phyloP scores from a whole-genome alignment of 305 asterid genomes.

The Solanum hybrid region DNA sequence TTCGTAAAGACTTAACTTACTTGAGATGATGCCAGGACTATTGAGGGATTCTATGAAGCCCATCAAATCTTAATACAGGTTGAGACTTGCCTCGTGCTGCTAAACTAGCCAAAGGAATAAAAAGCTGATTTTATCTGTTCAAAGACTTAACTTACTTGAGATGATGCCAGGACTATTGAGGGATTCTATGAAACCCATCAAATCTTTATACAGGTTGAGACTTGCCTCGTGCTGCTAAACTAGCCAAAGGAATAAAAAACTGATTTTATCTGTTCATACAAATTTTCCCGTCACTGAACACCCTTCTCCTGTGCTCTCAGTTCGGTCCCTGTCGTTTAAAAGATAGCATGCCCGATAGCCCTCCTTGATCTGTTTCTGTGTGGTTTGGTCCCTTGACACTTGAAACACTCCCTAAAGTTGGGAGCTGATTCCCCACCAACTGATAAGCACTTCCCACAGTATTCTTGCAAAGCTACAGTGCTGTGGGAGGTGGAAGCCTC shows the following conservation, averaged over 20 bases:
- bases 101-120: not conserved
- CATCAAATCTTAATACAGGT: not conserved
- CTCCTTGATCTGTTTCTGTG: not conserved
- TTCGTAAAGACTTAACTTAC: not conserved
- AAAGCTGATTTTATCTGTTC: not conserved
- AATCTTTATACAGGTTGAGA: not conserved
- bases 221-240: not conserved
- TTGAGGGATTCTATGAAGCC: not conserved
- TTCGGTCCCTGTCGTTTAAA: not conserved
- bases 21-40: not conserved
- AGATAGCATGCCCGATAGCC: not conserved
- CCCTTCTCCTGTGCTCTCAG: not conserved
- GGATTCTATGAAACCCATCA: not conserved
- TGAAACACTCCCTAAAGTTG: not conserved
- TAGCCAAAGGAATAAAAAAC: not conserved
- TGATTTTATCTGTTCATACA: not conserved
- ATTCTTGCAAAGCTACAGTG: not conserved
- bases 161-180: not conserved
- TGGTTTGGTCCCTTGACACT: not conserved
- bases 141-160: not conserved
- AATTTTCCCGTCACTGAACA: not conserved
- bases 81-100: not conserved
- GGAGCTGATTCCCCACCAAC: not conserved
- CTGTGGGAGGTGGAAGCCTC: not conserved
- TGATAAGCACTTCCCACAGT: not conserved